These are phyloP conservation scores for Helminthosporium solani DNA, from an alignment of 2,329 filamentous ascomycete genomes.

Conservation along the genomic window DNA sequence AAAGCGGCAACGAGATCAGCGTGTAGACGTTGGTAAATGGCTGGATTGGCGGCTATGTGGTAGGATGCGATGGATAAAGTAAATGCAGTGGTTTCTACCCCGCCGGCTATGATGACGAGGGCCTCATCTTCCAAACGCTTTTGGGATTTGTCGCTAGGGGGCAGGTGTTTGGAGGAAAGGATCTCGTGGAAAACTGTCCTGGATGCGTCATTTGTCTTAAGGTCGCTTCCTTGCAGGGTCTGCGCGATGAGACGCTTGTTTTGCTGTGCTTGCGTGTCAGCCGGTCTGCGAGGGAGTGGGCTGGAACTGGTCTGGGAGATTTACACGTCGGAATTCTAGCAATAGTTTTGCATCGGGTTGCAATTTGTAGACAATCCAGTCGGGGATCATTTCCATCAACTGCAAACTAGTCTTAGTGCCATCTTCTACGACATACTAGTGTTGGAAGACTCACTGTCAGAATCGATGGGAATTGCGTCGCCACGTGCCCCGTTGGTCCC, in stretches of 20 bases:
- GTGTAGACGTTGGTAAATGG: slow-evolving; percentile 34
- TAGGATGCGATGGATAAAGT: slow-evolving; percentile 30
- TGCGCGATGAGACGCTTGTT: slow-evolving; percentile 21
- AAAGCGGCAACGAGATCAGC: slow-evolving; percentile 31
- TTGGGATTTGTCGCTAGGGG: slow-evolving; percentile 40
- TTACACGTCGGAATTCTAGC: slow-evolving; percentile 33
- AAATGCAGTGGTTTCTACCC: slow-evolving; percentile 43
- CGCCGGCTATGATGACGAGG: slow-evolving; percentile 42
- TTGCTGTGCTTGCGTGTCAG: no score
- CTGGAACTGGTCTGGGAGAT: background rate
- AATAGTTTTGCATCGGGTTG: slow-evolving; percentile 34
- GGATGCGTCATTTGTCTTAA: slow-evolving; percentile 36
- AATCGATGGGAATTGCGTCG: slow-evolving; percentile 35
- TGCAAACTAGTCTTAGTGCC: slow-evolving; percentile 6
- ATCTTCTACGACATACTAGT: background rate
- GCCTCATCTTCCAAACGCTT: slow-evolving; percentile 42
- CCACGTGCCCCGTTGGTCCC: slow-evolving; percentile 32
- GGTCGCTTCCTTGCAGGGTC: slow-evolving; percentile 27
- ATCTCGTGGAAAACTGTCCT: slow-evolving; percentile 40
- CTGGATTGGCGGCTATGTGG: slow-evolving; percentile 35
- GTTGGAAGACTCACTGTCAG: slow-evolving; percentile 25
- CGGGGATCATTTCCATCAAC: slow-evolving; percentile 37
- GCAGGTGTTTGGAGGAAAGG: slow-evolving; percentile 27
- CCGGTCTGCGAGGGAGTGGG: slow-evolving; percentile 14
- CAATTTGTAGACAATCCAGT: slow-evolving; percentile 30